Evolutionary conservation across 192 early-diverging fungal species (phyloP), one percentile per base, ranked within the genome.

Genomic region (Coemansia sp.): DNA sequence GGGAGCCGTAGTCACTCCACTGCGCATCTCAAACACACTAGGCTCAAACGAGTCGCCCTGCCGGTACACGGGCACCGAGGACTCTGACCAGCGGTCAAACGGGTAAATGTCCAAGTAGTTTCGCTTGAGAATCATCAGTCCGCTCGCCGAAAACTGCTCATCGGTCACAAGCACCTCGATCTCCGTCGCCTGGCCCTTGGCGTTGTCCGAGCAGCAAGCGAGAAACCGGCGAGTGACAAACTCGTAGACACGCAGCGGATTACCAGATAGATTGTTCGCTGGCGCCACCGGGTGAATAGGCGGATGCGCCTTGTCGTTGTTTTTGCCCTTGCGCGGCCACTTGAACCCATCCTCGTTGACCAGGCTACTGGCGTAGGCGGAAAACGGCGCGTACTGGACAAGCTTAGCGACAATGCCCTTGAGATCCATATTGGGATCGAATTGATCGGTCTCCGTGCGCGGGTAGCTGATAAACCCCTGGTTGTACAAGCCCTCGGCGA

Each of bases 241-340:
- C 47, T 99, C 95, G 76, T 92, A 97, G 0, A 99, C 83, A 6
- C 82, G 71, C 59, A 85, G 77, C 7, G 91, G 86, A 35, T 94
- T 87, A 10, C 90, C 91, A 0, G 53, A 41, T 37, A 94, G 72
- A 25, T 75, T 82, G n/a, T 68, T 18, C 7, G 84, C 85, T 18
- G 72, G 78, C 21, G 73, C 84, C 0, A 89, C 90, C 1, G 97
- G 95, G 72, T 99, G 95, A 68, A 99, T 99, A 10, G 97, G 97
- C 18, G 95, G 97, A 89, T 99, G 97, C 0, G 97, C 95, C 67
- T 96, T 88, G 71, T 99, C 97, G 70, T 97, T 94, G 65, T 92
- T 87, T 26, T 85, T 85, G 3, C 97, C 97, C 36, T 76, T 85
- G 42, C 95, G 86, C 11, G 97, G 95, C 39, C 73, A 72, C 50